Conservation (phyloP, 768 basidiomycete species). For the Tricholomella constricta region DNA sequence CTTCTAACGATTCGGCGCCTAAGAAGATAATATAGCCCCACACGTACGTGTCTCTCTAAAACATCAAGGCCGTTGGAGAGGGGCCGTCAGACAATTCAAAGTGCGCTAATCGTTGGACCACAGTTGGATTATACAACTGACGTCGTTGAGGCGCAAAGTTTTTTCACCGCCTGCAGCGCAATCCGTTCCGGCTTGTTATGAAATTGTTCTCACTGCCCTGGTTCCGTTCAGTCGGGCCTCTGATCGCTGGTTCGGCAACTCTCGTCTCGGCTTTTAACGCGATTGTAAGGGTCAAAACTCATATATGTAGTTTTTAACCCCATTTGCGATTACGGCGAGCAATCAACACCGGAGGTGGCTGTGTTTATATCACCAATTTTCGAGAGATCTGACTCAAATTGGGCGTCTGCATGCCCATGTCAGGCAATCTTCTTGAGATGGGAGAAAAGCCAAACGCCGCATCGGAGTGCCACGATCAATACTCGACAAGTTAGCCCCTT, state of each 20-base stretch:
- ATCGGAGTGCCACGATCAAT: conserved; percentile 16
- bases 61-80: neutral
- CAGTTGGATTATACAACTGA: neutral
- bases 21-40: no score
- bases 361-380: conserved; percentile 15
- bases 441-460: conserved; percentile 39
- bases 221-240: conserved; percentile 1
- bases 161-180: neutral
- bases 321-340: conserved; percentile 27
- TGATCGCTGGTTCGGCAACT: conserved; percentile 23
- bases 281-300: conserved; percentile 3
- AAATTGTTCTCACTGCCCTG: conserved; percentile 11
- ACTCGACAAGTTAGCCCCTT: conserved; percentile 6
- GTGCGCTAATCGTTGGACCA: neutral
- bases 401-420: conserved; percentile 3
- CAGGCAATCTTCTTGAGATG: conserved; percentile 10
- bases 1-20: no score
- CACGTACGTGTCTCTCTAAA: neutral
- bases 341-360: conserved; percentile 20
- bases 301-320: conserved; percentile 7
- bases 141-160: conserved; percentile 1
- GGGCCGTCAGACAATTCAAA: neutral
- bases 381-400: conserved; percentile 7
- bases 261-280: conserved; percentile 13
- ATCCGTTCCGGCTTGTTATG: conserved; percentile 7